Base-by-base conservation (phyloP, 1,284 basidiomycete genomes). In the Wallemia mellicola region DNA sequence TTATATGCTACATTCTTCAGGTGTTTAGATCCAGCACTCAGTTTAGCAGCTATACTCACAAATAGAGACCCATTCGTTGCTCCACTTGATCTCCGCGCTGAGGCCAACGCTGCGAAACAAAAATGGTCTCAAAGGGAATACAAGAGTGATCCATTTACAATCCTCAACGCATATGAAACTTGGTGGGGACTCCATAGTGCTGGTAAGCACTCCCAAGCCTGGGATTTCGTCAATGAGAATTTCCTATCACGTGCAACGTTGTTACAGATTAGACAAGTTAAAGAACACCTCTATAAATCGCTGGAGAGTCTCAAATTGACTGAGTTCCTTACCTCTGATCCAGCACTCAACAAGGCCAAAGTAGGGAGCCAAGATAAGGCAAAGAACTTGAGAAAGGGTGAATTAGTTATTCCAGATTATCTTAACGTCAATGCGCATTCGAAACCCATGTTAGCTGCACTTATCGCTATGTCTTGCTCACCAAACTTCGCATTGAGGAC, bases 1-100 rank as follows among this genome's bases (percentile, higher is more conserved):
- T 75, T 95, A 1, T 86, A 82, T 68, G 91, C 89, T 33, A 81
- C 83, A 64, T 87, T 95, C 74, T 94, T 94, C 80, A 79, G 84
- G 61, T 95, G 89, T 70, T 74, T 95, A 60, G 86, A 94, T 67
- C 81, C 83, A 55, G 86, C 87, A 0, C 71, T 95, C 59, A 86
- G 86, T 2, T 76, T 96, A 48, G 88, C 89, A 2, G 86, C 89
- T 1, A 83, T 94, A 64, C 71, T 94, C 64, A 83, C 86, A 9
- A 86, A 84, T 66, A 80, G 89, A 33, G 88, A 92, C 65, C 88
- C 89, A 1, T 95, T 95, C 75, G 71, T 92, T 59, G 78, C 81
- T 0, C 89, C 89, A 0, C 67, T 79, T 27, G 63, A 68, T 2
- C 63, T 71, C 30, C 72, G 73, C 65, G 63, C 63, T 3, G 67